Conservation (phyloP, 352 stramenopile genomes). For the Phytophthora ohioensis region DNA sequence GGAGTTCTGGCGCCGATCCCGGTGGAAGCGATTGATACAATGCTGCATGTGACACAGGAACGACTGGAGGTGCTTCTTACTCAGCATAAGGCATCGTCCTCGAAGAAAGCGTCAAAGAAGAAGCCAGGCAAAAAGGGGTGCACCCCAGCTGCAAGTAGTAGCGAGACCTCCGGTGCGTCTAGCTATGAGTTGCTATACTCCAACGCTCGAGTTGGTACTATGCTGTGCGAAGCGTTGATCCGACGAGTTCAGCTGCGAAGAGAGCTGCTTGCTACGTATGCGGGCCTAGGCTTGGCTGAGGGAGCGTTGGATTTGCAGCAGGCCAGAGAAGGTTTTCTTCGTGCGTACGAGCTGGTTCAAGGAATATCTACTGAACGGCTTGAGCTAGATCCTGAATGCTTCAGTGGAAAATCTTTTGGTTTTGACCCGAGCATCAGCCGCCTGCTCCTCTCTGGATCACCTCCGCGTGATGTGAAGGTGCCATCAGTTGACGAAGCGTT, state of each 20-base stretch:
- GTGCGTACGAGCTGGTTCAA: constrained; percentile 53
- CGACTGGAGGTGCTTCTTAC: constrained; percentile 51
- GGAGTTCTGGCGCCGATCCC: constrained; percentile 53
- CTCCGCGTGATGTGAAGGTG: constrained; percentile 78
- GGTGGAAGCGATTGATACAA: constrained; percentile 43
- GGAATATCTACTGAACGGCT: constrained; percentile 63
- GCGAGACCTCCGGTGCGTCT: not conserved
- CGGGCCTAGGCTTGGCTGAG: constrained; percentile 58
- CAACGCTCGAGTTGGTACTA: constrained; percentile 57
- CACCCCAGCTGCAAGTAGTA: constrained; percentile 8
- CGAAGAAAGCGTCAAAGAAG: constrained; percentile 75
- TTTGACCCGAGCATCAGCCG: constrained; percentile 83
- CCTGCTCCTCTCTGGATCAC: constrained; percentile 71
- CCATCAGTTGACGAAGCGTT: constrained; percentile 62
- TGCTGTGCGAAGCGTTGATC: constrained; percentile 74
- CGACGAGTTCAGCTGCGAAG: constrained; percentile 65
- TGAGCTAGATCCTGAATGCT: constrained; percentile 73
- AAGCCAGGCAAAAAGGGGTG: constrained; percentile 58
- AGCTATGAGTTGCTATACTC: constrained; percentile 55
- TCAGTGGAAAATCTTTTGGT: constrained; percentile 71
- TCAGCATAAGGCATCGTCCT: constrained; percentile 52
- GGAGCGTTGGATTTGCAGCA: constrained; percentile 48
- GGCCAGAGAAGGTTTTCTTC: constrained; percentile 51
- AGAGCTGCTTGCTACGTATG: constrained; percentile 54
- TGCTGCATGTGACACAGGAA: constrained; percentile 60